phyloP scores from a whole-genome alignment of 495 filamentous ascomycete genomes.

The Parathielavia hyrcaniae region DNA sequence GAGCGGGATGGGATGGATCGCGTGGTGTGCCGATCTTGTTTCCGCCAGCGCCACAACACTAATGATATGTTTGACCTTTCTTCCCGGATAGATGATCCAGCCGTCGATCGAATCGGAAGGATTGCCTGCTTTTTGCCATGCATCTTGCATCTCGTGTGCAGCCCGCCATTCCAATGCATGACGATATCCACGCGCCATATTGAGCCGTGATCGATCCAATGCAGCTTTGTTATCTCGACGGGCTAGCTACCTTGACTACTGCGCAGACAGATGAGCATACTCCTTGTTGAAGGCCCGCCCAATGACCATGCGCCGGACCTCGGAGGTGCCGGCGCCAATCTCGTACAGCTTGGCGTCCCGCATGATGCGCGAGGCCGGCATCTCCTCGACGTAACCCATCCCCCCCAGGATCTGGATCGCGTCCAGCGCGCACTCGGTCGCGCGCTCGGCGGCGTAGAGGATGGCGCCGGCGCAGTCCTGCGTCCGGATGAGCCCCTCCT shows the following conservation, averaged over 20 bases:
- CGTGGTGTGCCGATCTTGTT: too few species aligned
- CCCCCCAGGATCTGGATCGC: conserved; percentile 93
- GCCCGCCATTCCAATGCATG: too few species aligned
- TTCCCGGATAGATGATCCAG: too few species aligned
- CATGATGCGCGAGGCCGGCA: conserved; percentile 77
- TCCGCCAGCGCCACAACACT: too few species aligned
- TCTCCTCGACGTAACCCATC: conserved; percentile 94
- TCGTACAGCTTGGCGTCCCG: conserved; percentile 84
- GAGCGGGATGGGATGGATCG: too few species aligned
- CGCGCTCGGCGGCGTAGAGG: conserved; percentile 87
- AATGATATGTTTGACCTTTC: too few species aligned
- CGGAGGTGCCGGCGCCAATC: conserved; percentile 93
- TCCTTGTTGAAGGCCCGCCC: conserved; percentile 91
- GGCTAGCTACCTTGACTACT: too few species aligned
- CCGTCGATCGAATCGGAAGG: too few species aligned
- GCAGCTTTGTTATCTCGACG: not conserved
- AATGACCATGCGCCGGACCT: conserved; percentile 90
- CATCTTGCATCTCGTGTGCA: too few species aligned
- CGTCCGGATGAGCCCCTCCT: conserved; percentile 61
- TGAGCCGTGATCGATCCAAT: too few species aligned
- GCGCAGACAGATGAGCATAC: conserved; percentile 53
- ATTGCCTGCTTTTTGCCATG: too few species aligned
- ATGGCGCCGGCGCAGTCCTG: conserved; percentile 95
- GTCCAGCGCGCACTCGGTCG: conserved; percentile 82
- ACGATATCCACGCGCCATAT: too few species aligned